Percentiles rank a stretch among this genome's conserved stretches.
Conservation (phyloP, 176 grass and related monocot species). For the Oryza meridionalis region DNA sequence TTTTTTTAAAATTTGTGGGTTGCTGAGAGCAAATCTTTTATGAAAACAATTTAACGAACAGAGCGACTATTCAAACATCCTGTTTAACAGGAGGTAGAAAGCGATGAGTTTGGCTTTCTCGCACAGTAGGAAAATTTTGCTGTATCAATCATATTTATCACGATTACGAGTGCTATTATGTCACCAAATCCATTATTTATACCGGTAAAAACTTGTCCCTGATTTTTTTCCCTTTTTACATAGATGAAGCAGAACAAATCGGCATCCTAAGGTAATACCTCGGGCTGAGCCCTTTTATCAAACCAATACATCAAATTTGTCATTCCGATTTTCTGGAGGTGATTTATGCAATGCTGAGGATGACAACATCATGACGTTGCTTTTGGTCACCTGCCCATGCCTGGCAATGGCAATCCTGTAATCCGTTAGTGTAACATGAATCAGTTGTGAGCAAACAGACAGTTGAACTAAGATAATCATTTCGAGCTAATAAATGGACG, state of each 20-base stretch:
- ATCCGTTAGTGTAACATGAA: conserved; percentile 37
- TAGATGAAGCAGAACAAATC: conserved; percentile 28
- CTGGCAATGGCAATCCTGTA: conserved; percentile 7
- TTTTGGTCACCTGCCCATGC: not conserved
- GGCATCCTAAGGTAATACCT: conserved; percentile 23
- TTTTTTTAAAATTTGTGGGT: too few relatives aligned
- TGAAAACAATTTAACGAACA: too few relatives aligned
- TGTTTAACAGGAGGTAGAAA: not conserved
- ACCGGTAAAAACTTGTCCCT: conserved; percentile 36
- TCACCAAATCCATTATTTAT: conserved; percentile 52
- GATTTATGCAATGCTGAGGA: conserved; percentile 42
- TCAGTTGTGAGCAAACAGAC: not conserved
- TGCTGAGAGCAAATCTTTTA: not conserved
- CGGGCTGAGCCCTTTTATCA: conserved; percentile 21
- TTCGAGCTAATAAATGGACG: not conserved
- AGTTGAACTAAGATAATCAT: not conserved
- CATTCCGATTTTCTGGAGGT: conserved; percentile 13
- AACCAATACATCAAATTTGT: conserved; percentile 43
- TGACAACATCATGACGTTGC: not conserved
- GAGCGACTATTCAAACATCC: not conserved
- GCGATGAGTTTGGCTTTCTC: not conserved
- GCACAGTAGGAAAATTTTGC: conserved; percentile 14
- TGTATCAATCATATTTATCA: conserved; percentile 44
- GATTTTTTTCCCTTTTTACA: conserved; percentile 60
- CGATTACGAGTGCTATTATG: not conserved